Evolutionary conservation across 2,329 filamentous ascomycete genomes (phyloP), one percentile per base, ranked within the genome.

Genomic region (Aschersonia sp.): DNA sequence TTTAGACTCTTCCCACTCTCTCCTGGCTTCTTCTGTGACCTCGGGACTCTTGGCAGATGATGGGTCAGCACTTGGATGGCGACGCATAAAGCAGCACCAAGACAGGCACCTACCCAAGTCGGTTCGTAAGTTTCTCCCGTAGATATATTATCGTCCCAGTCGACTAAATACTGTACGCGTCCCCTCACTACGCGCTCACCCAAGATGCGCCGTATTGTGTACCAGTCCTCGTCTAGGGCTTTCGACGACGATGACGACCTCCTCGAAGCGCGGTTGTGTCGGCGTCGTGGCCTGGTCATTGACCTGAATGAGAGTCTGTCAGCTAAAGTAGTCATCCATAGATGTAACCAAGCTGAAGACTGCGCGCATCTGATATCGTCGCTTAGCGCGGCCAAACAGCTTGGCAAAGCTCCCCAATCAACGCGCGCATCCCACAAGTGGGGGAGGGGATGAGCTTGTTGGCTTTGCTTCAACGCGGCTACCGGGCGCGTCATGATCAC

Each of bases 121-220:
- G 62, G 58, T 31, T 50, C 31, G 49, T 63, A 66, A 11, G 47
- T 30, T 48, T 66, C 51, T 33, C 64, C 63, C 3, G 63, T 64
- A 4, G 49, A 46, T 29, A 46, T 30, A 46, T 63, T 54, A 50
- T 61, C 57, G 46, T 62, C 62, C 65, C 66, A 69, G 48, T 66
- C 60, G 11, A 69, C 60, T 14, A 67, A 51, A 43, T 66, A 69
- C 48, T 65, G 53, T 11, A 57, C 51, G 37, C 50, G 50, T 31
- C 56, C 57, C 5, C 54, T 54, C 39, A 52, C 46, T 9, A 46
- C 37, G 49, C 57, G 58, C 54, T 69, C 64, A 44, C 61, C 56
- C 44, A 68, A 46, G 31, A 69, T 66, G 9, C 52, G 52, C n/a
- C 51, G 57, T 49, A 68, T 63, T 10, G 44, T 51, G 32, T 48